phyloP scores from a whole-genome alignment of 495 filamentous ascomycete genomes.

The Xylaria grammica region DNA sequence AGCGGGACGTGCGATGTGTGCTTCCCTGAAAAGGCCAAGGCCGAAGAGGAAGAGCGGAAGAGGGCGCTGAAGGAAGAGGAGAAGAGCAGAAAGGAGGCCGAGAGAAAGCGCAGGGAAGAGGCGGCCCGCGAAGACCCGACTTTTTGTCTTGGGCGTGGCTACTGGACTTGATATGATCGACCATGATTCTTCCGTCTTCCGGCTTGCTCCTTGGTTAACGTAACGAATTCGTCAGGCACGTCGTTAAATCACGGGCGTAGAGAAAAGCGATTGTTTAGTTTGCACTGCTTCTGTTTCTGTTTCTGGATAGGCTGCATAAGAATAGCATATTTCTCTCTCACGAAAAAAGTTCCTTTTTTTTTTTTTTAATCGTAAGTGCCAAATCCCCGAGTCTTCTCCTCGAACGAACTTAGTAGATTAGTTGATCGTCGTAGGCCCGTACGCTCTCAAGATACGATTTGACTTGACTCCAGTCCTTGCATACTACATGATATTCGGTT shows the following conservation, averaged over 20 bases:
- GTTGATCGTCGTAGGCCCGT: conserved; percentile 52
- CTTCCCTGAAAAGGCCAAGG: conserved; percentile 21
- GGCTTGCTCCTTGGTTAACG: no score
- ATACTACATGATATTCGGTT: conserved; percentile 38
- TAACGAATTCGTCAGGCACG: no score
- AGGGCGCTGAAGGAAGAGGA: neutral
- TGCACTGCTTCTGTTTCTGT: no score
- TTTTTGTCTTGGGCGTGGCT: neutral
- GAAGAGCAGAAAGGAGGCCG: neutral
- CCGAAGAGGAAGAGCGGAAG: conserved; percentile 19
- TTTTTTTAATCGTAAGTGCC: no score
- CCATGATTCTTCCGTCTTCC: no score
- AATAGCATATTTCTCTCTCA: no score
- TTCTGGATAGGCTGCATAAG: no score
- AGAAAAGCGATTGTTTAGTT: no score
- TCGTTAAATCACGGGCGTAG: no score
- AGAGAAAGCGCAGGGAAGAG: neutral
- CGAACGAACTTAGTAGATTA: conserved; percentile 28
- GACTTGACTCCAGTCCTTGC: conserved; percentile 46
- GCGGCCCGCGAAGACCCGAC: neutral
- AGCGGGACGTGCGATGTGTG: conserved; percentile 27
- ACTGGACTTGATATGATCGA: no score
- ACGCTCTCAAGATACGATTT: conserved; percentile 49
- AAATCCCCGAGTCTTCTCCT: no score
- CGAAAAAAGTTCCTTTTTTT: no score